Percentiles rank a stretch among this genome's conserved stretches.
These are phyloP conservation scores for Phytophthora tubulina DNA, from an alignment of 352 stramenopile species.

Conservation along the genomic window DNA sequence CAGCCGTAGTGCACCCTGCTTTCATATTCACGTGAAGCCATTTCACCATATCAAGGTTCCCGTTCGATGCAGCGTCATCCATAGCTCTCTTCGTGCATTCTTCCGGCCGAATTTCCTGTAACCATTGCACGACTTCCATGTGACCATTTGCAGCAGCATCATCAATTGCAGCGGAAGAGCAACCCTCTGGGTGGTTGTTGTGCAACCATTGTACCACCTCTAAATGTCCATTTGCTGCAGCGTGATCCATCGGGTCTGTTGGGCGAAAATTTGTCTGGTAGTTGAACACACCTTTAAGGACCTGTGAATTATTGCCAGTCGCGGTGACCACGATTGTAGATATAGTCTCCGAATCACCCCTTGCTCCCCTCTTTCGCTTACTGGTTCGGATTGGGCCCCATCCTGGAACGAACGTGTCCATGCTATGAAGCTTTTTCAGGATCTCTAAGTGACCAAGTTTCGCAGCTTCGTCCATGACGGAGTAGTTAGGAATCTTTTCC, in stretches of 20 bases:
- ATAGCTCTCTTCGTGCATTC: background rate
- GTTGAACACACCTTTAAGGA: no score
- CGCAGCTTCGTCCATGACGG: background rate
- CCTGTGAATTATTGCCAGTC: no score
- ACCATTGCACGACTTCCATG: conserved; percentile 5
- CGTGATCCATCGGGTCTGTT: no score
- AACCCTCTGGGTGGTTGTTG: background rate
- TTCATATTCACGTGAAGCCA: conserved; percentile 8
- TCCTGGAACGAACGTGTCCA: no score
- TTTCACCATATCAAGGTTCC: conserved; percentile 3
- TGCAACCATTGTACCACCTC: background rate
- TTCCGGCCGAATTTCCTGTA: conserved; percentile 4
- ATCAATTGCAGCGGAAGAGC: background rate
- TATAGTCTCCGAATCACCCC: no score
- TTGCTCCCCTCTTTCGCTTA: no score
- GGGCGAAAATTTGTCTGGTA: no score
- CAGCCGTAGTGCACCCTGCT: background rate
- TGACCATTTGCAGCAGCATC: conserved; percentile 8
- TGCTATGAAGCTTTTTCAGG: background rate
- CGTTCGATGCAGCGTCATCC: conserved; percentile 6
- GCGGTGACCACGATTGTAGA: background rate
- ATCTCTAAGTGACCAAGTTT: background rate
- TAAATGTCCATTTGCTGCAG: no score
- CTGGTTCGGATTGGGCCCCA: no score
- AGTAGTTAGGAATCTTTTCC: background rate